phyloP scores from a whole-genome alignment of 2,329 filamentous ascomycete species.

The Nothophoma quercina region DNA sequence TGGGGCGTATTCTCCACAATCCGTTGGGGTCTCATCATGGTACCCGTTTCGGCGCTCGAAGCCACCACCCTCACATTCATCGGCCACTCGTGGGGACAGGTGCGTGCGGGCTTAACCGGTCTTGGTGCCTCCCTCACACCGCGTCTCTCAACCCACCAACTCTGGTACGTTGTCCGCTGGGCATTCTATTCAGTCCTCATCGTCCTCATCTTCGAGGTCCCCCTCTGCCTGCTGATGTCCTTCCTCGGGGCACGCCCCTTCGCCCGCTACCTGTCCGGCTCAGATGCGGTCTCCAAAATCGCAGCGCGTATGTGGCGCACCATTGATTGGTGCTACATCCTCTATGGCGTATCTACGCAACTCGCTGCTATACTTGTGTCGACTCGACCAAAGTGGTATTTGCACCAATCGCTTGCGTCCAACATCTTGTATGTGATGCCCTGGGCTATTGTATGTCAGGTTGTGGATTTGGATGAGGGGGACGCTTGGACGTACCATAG shows the following conservation, averaged over 20 bases:
- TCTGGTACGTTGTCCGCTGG: constrained; percentile 57
- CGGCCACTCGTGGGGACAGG: constrained; percentile 70
- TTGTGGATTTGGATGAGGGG: constrained; percentile 44
- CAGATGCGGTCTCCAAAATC: constrained; percentile 64
- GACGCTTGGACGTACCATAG: constrained; percentile 74
- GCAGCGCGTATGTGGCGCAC: constrained; percentile 70
- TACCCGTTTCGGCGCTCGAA: constrained; percentile 72
- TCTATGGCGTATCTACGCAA: constrained; percentile 72
- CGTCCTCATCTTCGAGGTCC: constrained; percentile 66
- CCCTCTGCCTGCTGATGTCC: constrained; percentile 69
- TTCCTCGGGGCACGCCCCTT: constrained; percentile 66
- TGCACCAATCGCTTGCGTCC: constrained; percentile 70
- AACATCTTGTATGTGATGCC: constrained; percentile 74
- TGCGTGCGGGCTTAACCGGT: constrained; percentile 49
- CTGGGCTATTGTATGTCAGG: constrained; percentile 70
- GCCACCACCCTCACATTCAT: constrained; percentile 70
- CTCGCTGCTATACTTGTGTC: constrained; percentile 70
- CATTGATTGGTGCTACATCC: constrained; percentile 69
- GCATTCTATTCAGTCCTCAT: constrained; percentile 62
- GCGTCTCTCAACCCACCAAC: constrained; percentile 39
- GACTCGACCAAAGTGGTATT: constrained; percentile 70
- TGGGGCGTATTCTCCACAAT: constrained; percentile 80
- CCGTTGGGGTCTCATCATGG: constrained; percentile 77
- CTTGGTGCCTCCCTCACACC: constrained; percentile 17
- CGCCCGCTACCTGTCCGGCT: constrained; percentile 67